Conservation (phyloP, 1,284 basidiomycete species). For the Ceratorhiza oryzae-sativae region DNA sequence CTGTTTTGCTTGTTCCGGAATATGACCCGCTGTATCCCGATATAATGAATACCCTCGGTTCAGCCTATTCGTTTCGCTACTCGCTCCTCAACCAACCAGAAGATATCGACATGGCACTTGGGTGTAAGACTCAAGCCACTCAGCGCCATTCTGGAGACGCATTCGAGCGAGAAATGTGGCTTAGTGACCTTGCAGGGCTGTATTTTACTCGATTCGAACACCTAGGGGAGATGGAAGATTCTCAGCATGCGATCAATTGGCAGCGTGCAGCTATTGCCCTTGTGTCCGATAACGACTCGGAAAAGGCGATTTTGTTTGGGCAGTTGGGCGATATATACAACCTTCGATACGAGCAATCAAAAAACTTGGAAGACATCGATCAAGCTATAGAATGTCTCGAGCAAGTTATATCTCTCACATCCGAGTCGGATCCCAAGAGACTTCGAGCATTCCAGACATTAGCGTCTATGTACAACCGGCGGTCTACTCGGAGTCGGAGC, state of each 20-base stretch:
- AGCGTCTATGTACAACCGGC: background rate
- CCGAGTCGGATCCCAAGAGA: background rate
- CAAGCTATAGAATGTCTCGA: slow-evolving; percentile 7
- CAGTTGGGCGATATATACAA: slow-evolving; percentile 9
- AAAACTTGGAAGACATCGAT: slow-evolving; percentile 7
- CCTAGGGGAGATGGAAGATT: background rate
- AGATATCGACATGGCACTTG: slow-evolving; percentile 7
- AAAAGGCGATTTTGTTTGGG: background rate
- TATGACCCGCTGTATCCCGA: background rate
- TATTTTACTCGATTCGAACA: background rate
- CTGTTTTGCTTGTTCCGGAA: background rate
- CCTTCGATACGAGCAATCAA: slow-evolving; percentile 5
- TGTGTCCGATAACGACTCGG: background rate
- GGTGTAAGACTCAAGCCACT: background rate
- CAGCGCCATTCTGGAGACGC: background rate
- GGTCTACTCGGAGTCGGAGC: background rate
- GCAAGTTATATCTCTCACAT: background rate
- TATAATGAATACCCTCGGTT: background rate
- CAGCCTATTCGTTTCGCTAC: background rate
- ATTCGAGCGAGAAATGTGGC: background rate
- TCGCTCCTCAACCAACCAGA: background rate
- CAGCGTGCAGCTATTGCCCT: background rate
- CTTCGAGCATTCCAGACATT: background rate
- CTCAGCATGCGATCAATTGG: background rate
- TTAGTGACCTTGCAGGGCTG: background rate